Evolutionary conservation across 345 rosid genomes (phyloP).

Genomic region (Boechera retrofracta): DNA sequence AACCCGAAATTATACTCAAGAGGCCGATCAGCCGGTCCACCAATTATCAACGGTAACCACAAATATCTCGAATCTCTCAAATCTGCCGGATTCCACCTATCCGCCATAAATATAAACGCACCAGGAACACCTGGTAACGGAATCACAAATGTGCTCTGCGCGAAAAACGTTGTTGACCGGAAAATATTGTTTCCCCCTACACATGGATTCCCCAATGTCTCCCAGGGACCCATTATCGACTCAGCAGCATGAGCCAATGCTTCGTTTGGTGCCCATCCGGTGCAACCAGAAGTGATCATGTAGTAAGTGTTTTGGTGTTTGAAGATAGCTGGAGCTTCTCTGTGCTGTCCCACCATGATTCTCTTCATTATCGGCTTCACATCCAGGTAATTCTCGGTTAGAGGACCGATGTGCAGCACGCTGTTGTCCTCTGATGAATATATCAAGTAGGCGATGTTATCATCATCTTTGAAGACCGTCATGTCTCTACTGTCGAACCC

Average conservation of each 20-base stretch:
- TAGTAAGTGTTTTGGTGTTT: slow-evolving; percentile 79
- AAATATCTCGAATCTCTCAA: slow-evolving; percentile 83
- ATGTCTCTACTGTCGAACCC: slow-evolving; percentile 92
- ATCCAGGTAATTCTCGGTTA: slow-evolving; percentile 73
- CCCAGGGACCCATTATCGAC: slow-evolving; percentile 95
- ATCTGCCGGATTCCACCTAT: slow-evolving; percentile 92
- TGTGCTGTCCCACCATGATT: slow-evolving; percentile 73
- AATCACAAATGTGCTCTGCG: slow-evolving; percentile 81
- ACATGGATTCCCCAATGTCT: slow-evolving; percentile 89
- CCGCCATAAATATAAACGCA: slow-evolving; percentile 83
- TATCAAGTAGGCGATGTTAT: slow-evolving; percentile 72
- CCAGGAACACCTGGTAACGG: slow-evolving; percentile 76
- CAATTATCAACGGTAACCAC: slow-evolving; percentile 86
- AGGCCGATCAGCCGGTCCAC: slow-evolving; percentile 82
- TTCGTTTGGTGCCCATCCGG: slow-evolving; percentile 98
- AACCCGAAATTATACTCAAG: slow-evolving; percentile 78
- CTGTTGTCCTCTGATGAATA: slow-evolving; percentile 92
- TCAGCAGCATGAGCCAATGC: slow-evolving; percentile 86
- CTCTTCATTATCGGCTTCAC: slow-evolving; percentile 58
- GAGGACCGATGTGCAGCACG: slow-evolving; percentile 83
- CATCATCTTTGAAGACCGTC: slow-evolving; percentile 89
- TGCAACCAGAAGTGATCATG: slow-evolving; percentile 96
- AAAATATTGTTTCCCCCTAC: slow-evolving; percentile 79
- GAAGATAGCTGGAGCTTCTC: slow-evolving; percentile 92
- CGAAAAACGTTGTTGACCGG: slow-evolving; percentile 69